Base-by-base conservation (phyloP, 163 green algal genomes). In the Chlorella variabilis region DNA sequence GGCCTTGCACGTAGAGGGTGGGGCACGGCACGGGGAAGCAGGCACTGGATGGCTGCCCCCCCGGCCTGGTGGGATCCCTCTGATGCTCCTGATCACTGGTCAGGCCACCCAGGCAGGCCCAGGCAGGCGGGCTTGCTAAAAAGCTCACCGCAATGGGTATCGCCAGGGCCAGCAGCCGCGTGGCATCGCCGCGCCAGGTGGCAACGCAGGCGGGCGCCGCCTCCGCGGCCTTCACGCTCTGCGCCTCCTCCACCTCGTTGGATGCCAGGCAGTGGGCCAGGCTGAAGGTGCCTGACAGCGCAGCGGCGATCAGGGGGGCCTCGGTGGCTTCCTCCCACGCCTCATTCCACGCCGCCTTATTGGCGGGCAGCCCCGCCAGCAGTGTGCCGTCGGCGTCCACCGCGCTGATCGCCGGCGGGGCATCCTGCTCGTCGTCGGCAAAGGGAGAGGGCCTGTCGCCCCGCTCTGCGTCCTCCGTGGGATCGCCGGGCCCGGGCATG, bases 101-200 rank as follows among this genome's bases (percentile, higher is more conserved):
- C n/a, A n/a, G n/a, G n/a, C n/a, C n/a, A n/a, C n/a, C n/a, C n/a
- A n/a, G n/a, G n/a, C n/a, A n/a, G n/a, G n/a, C n/a, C n/a, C n/a
- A n/a, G n/a, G n/a, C n/a, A n/a, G n/a, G n/a, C n/a, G n/a, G n/a
- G n/a, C n/a, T n/a, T n/a, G n/a, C n/a, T n/a, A n/a, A n/a, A n/a
- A n/a, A n/a, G n/a, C 71, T 38, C 49, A 65, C 71, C 48, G 71
- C 49, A 21, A 78, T 78, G 49, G 71, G 71, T 8, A 78, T 1
- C 8, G 71, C 71, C 21, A 78, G 49, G 18, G 33, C 7, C 49
- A 78, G 51, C 49, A 78, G 49, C 18, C 71, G 54, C 5, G 8
- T 20, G n/a, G 34, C 36, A 23, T 78, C 71, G 49, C 21, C 27
- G 51, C 51, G 23, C 71, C 51, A 66, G 1, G 33, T 36, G 7